Percentiles rank a stretch among this genome's conserved stretches.
Evolutionary conservation across 805 yeast genomes (phyloP).

Genomic region (Cyberlindnera xylosilytica): DNA sequence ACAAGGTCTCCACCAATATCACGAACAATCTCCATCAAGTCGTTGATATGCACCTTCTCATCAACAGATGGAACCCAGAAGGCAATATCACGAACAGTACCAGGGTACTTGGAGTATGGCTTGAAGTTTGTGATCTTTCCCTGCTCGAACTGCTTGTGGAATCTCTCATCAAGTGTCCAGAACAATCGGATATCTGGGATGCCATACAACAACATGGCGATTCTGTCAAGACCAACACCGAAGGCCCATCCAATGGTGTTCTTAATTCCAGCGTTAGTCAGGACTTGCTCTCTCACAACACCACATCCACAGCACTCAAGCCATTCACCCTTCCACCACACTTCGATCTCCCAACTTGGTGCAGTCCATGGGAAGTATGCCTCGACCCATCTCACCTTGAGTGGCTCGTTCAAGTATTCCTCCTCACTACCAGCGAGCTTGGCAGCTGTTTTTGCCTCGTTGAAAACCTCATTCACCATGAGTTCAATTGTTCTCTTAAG

Average conservation of each 20-base stretch:
- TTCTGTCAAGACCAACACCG: conserved; percentile 91
- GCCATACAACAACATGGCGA: conserved; percentile 93
- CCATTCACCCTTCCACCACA: conserved; percentile 99
- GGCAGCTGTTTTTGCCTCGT: conserved; percentile 63
- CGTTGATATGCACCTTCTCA: conserved; percentile 66
- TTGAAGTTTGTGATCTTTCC: conserved; percentile 69
- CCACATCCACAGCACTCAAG: conserved; percentile 97
- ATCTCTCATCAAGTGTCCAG: conserved; percentile 85
- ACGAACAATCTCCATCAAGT: conserved; percentile 90
- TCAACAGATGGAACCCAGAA: conserved; percentile 71
- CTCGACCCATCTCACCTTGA: conserved; percentile 90
- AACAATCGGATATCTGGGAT: conserved; percentile 92
- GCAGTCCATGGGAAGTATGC: conserved; percentile 98
- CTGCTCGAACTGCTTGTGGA: conserved; percentile 63
- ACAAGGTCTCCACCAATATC: conserved; percentile 81
- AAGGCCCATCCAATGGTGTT: conserved; percentile 93
- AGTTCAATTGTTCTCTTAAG: conserved; percentile 84
- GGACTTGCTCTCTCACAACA: conserved; percentile 74
- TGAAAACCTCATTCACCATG: conserved; percentile 78
- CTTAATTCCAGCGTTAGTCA: conserved; percentile 65
- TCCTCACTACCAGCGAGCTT: conserved; percentile 55
- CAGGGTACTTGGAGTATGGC: conserved; percentile 91
- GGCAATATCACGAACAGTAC: conserved; percentile 81
- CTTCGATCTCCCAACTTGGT: conserved; percentile 98
- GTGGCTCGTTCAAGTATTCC: conserved; percentile 65